Conservation (phyloP, 306 rosid genomes). For the Rosa persica region DNA sequence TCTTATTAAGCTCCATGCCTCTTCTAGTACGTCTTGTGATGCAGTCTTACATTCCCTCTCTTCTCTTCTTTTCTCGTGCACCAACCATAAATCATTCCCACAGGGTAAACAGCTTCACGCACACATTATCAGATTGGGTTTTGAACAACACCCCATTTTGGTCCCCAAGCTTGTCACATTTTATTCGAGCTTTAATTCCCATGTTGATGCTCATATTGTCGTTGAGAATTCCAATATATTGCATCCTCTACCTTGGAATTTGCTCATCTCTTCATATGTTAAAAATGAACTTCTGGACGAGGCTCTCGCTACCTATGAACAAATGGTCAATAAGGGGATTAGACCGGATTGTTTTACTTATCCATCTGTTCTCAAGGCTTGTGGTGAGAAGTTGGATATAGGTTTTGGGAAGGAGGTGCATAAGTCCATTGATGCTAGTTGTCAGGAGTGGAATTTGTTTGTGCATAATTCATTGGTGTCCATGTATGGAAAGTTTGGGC, state of each 20-base stretch:
- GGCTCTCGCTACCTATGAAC: constrained; percentile 60
- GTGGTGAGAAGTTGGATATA: constrained; percentile 64
- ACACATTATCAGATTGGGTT: constrained; percentile 50
- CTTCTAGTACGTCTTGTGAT: constrained; percentile 38
- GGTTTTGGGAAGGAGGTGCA: constrained; percentile 65
- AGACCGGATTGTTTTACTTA: constrained; percentile 77
- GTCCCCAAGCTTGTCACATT: constrained; percentile 66
- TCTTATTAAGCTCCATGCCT: constrained; percentile 39
- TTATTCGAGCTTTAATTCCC: constrained; percentile 46
- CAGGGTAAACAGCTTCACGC: constrained; percentile 79
- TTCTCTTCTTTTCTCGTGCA: constrained; percentile 58
- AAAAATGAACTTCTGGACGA: constrained; percentile 47
- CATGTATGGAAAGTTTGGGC: constrained; percentile 82
- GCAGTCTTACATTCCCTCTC: constrained; percentile 47
- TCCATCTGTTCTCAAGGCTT: constrained; percentile 82
- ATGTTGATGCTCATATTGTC: constrained; percentile 52
- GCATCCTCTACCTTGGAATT: constrained; percentile 75
- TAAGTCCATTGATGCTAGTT: constrained; percentile 47
- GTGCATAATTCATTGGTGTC: constrained; percentile 81
- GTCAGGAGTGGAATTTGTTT: constrained; percentile 55
- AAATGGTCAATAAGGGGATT: constrained; percentile 56
- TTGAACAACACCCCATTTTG: constrained; percentile 51
- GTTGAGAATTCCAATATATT: constrained; percentile 45
- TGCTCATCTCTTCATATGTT: constrained; percentile 62
- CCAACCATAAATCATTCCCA: constrained; percentile 37